Conservation (phyloP, 306 rosid genomes). For the Fragaria ananassa region DNA sequence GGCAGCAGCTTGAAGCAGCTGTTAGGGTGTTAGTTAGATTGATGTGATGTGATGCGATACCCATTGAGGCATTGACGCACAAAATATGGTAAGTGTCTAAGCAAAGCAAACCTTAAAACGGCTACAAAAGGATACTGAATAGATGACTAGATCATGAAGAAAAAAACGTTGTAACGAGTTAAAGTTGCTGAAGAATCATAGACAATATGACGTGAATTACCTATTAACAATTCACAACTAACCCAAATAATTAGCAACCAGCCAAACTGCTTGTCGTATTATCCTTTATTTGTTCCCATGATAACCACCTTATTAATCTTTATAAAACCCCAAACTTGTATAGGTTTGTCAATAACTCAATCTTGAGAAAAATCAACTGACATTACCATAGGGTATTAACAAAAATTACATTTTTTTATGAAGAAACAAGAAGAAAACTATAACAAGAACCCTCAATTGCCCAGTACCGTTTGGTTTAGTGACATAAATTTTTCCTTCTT, state of each 20-base stretch:
- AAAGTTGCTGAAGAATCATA: neutral
- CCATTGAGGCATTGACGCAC: slow-evolving; percentile 7
- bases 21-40: slow-evolving; percentile 1
- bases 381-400: neutral
- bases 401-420: too few relatives aligned
- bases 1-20: slow-evolving; percentile 1
- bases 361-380: neutral
- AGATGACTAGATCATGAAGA: neutral
- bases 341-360: neutral
- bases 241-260: neutral
- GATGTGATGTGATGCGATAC: slow-evolving; percentile 5
- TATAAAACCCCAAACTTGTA: too few relatives aligned
- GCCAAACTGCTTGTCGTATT: neutral
- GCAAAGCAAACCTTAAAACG: neutral
- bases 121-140: neutral
- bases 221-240: neutral
- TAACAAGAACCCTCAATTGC: too few relatives aligned
- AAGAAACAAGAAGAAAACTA: too few relatives aligned
- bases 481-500: too few relatives aligned
- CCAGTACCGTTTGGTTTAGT: too few relatives aligned
- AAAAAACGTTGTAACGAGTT: neutral
- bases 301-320: neutral
- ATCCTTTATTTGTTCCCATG: neutral
- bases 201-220: slow-evolving; percentile 5
- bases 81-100: neutral